Conservation (phyloP, 768 basidiomycete species). For the Goffeauzyma gilvescens region DNA sequence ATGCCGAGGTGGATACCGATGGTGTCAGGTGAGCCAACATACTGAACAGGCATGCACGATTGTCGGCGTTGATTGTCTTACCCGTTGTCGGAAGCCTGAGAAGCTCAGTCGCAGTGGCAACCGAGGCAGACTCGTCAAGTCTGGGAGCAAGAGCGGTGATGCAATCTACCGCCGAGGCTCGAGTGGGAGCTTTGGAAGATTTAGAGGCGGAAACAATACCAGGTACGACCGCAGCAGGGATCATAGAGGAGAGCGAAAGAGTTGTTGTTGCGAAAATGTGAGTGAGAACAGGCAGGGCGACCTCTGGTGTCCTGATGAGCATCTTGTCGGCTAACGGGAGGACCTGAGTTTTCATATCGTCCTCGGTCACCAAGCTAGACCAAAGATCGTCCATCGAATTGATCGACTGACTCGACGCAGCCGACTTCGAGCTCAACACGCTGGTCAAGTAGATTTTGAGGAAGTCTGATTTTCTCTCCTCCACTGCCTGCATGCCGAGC, state of each 20-base stretch:
- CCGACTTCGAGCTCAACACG: conserved; percentile 49
- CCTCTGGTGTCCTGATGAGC: conserved; percentile 61
- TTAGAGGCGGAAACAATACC: conserved; percentile 28
- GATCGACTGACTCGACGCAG: conserved; percentile 43
- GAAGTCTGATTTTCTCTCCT: conserved; percentile 40
- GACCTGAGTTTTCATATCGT: conserved; percentile 41
- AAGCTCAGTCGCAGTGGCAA: conserved; percentile 44
- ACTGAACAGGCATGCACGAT: conserved; percentile 58
- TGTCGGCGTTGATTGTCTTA: conserved; percentile 73
- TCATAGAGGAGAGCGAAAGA: conserved; percentile 44
- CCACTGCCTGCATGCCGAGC: conserved; percentile 27
- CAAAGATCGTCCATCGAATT: conserved; percentile 44
- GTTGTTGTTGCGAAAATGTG: conserved; percentile 44
- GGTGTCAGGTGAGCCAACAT: conserved; percentile 48
- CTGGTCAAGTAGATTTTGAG: conserved; percentile 42
- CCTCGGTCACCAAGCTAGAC: conserved; percentile 36
- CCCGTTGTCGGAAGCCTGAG: conserved; percentile 57
- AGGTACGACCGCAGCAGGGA: conserved; percentile 41
- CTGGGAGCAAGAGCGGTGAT: conserved; percentile 37
- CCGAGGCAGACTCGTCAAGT: conserved; percentile 29
- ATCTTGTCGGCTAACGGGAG: conserved; percentile 64
- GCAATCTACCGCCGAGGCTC: conserved; percentile 41
- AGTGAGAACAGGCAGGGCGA: conserved; percentile 44
- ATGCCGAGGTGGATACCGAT: conserved; percentile 38
- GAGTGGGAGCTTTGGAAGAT: conserved; percentile 48